Conservation (phyloP, 2,329 filamentous ascomycete species). For the Botrytis deweyae region DNA sequence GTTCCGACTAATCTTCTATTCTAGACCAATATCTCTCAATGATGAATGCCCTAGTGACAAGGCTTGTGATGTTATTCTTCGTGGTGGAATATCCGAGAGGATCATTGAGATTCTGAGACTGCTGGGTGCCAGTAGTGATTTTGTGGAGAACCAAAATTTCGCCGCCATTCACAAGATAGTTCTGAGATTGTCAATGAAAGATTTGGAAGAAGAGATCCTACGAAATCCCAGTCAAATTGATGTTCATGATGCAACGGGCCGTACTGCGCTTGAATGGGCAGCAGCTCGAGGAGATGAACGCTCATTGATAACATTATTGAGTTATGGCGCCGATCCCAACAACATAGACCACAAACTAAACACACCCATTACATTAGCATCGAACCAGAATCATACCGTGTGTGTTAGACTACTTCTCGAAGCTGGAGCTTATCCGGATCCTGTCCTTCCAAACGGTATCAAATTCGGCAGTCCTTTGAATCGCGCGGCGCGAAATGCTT, state of each 20-base stretch:
- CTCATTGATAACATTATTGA: conserved; percentile 16
- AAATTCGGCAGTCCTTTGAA: conserved; percentile 24
- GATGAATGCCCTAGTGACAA: conserved; percentile 24
- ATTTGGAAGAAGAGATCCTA: conserved; percentile 19
- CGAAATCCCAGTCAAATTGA: conserved; percentile 15
- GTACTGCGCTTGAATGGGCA: conserved; percentile 22
- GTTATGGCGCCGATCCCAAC: conserved; percentile 24
- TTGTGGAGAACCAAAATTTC: conserved; percentile 24
- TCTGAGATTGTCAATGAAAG: background rate
- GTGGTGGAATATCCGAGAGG: conserved; percentile 17
- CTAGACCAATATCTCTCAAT: conserved; percentile 11
- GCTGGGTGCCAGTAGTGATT: conserved; percentile 21
- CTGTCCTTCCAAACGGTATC: conserved; percentile 11
- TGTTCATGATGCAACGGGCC: conserved; percentile 15
- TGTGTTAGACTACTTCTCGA: conserved; percentile 25
- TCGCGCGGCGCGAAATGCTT: conserved; percentile 23
- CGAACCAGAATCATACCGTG: conserved; percentile 9
- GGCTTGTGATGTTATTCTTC: conserved; percentile 21
- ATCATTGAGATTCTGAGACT: conserved; percentile 12
- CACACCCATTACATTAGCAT: conserved; percentile 21
- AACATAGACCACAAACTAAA: conserved; percentile 20
- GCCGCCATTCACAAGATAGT: conserved; percentile 24
- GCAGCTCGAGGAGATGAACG: conserved; percentile 23
- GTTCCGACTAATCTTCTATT: background rate
- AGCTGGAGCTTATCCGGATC: conserved; percentile 22